Evolutionary conservation across 192 early-diverging fungal species (phyloP), one percentile per base, ranked within the genome.

Genomic region (Martensiomyces pterosporus): DNA sequence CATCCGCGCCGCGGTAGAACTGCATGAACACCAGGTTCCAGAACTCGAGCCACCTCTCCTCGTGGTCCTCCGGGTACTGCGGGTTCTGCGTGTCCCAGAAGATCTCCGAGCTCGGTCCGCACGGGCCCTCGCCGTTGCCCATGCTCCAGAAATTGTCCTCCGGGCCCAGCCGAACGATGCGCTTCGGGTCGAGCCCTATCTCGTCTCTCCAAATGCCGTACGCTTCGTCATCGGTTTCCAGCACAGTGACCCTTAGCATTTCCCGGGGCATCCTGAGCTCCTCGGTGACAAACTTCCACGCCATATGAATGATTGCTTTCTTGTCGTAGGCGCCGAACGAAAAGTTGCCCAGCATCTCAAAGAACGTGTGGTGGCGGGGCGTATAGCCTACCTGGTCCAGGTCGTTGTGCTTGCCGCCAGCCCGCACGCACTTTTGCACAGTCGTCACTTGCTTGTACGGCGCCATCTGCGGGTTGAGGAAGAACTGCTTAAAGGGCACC

Each of bases 261-360:
- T 92, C 85, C 44, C 75, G 77, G 15, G 87, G 84, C 43, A 98
- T 61, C 37, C 67, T 62, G 49, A 91, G 88, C 16, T 92, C 90
- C 32, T 84, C 64, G 23, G 88, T 94, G 52, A 98, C 74, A 42
- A 97, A 80, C 49, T 85, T 83, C 93, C 93, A 98, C 37, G 89
- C 91, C 77, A 87, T 85, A 12, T 68, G 73, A 39, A 95, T 91
- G 29, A 92, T 90, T 55, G 86, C 89, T 52, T 78, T 79, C 83
- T 98, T 98, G 71, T 90, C 92, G 75, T 98, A 98, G 49, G 94
- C 92, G 36, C 96, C 96, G 70, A 98, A 98, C 17, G 93, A 97
- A 93, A 93, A 98, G 81, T 97, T 98, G 52, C 96, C 96, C 64
- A 98, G 78, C 96, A 98, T 98, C 72, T 98, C 96, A 79, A 98